A percentile compares a stretch with the other conserved stretches of the same genome.
Evolutionary conservation across 1,139 yeast genomes (phyloP).

Genomic region (Pichia sp.): DNA sequence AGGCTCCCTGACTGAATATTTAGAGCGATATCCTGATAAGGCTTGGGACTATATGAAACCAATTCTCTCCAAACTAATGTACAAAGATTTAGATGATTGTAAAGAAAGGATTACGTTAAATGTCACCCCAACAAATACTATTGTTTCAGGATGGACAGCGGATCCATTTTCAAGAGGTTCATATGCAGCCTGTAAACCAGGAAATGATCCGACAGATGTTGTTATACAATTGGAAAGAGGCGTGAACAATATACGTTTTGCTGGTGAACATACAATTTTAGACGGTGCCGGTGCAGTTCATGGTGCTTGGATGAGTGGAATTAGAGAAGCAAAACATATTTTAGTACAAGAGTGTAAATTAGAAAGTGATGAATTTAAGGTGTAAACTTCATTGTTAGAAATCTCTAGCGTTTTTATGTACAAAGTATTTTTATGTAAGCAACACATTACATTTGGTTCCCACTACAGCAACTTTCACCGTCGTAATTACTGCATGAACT

Average conservation of each 20-base stretch:
- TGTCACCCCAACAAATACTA: conserved; percentile 41
- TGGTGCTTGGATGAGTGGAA: conserved; percentile 74
- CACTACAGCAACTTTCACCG: not conserved
- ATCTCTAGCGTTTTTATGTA: too few relatives aligned
- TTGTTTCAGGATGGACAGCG: conserved; percentile 62
- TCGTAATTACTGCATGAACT: not conserved
- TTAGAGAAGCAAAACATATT: conserved; percentile 58
- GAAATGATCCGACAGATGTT: conserved; percentile 59
- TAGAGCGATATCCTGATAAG: conserved; percentile 36
- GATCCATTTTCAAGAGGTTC: conserved; percentile 71
- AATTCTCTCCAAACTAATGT: conserved; percentile 27
- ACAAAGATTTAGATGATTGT: conserved; percentile 1
- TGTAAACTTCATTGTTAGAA: too few relatives aligned
- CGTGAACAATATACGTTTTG: conserved; percentile 51
- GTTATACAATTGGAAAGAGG: conserved; percentile 54
- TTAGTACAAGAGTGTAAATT: conserved; percentile 27
- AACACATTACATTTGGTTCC: too few relatives aligned
- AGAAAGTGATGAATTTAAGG: conserved; percentile 27
- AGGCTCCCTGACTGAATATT: conserved; percentile 56
- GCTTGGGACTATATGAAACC: conserved; percentile 43
- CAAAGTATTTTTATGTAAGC: too few relatives aligned
- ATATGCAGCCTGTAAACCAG: conserved; percentile 61
- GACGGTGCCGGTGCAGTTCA: conserved; percentile 90
- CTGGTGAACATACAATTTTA: conserved; percentile 79
- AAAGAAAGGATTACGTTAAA: not conserved